A percentile compares a stretch with the other conserved stretches of the same genome.
Conservation (phyloP, 2,329 filamentous ascomycete genomes). For the Talaromyces sp. region DNA sequence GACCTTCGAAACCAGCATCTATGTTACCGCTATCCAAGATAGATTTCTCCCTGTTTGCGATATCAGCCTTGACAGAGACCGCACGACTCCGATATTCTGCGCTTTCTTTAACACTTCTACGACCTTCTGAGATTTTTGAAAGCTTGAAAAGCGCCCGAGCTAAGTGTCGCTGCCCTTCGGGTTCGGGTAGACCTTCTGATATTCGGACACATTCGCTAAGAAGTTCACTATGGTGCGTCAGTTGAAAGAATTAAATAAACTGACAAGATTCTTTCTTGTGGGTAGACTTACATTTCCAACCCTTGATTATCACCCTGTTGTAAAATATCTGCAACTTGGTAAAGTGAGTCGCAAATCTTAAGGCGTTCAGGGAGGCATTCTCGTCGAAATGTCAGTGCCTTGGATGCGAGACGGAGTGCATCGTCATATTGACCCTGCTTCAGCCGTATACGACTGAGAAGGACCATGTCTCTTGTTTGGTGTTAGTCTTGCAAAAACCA, state of each 20-base stretch:
- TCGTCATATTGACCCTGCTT: background rate
- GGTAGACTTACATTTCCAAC: background rate
- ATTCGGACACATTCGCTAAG: background rate
- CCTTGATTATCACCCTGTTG: background rate
- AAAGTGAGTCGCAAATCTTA: background rate
- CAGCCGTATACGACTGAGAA: background rate
- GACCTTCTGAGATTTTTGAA: background rate
- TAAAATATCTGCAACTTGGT: background rate
- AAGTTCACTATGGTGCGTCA: background rate
- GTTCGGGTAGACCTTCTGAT: background rate
- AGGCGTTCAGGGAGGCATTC: background rate
- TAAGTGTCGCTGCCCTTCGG: background rate
- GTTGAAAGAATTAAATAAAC: background rate
- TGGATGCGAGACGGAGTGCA: background rate
- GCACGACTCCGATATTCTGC: background rate
- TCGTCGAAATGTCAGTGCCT: background rate
- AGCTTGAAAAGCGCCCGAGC: background rate
- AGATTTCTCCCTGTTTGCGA: background rate
- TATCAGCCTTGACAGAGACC: background rate
- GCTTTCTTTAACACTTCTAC: background rate
- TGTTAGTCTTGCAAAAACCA: background rate
- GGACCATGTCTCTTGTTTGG: background rate
- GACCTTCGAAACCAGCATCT: background rate
- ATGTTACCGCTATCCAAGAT: background rate
- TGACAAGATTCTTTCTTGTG: background rate